Percentiles rank a stretch among this genome's conserved stretches.
Conservation (phyloP, 1,284 basidiomycete genomes). For the Cutaneotrichosporon dermatis region DNA sequence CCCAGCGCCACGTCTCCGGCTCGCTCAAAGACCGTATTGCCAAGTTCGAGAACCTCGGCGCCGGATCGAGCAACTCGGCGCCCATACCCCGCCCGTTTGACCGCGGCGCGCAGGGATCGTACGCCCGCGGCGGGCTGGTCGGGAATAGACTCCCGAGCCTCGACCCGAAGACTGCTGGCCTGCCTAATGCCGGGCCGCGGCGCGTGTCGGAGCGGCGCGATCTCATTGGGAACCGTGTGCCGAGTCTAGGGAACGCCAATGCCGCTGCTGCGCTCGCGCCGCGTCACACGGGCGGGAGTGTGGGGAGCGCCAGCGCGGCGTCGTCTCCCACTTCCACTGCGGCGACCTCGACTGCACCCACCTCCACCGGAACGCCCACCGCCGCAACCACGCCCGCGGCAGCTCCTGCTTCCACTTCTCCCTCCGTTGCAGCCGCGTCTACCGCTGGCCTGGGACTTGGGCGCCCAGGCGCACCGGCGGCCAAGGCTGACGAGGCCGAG, state of each 20-base stretch:
- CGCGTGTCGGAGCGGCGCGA: slow-evolving; percentile 37
- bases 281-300: slow-evolving; percentile 1
- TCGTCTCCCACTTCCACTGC: no score
- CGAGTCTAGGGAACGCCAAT: slow-evolving; percentile 16
- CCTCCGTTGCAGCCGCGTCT: slow-evolving; percentile 1
- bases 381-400: not conserved
- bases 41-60: slow-evolving; percentile 39
- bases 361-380: not conserved
- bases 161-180: slow-evolving; percentile 42
- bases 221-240: slow-evolving; percentile 44
- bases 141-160: slow-evolving; percentile 44
- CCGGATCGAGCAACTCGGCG: not conserved
- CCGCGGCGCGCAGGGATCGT: slow-evolving; percentile 5
- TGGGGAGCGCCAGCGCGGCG: not conserved
- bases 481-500: not conserved
- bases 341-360: not conserved
- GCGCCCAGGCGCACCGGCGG: not conserved
- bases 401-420: slow-evolving; percentile 2
- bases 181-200: slow-evolving; percentile 21
- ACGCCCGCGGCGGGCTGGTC: slow-evolving; percentile 35
- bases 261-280: not conserved
- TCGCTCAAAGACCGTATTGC: slow-evolving; percentile 48
- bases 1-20: slow-evolving; percentile 33
- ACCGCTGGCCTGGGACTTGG: not conserved
- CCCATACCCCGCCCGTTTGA: not conserved